phyloP scores from a whole-genome alignment of 2,329 filamentous ascomycete genomes.

The Stromatinia cepivora region DNA sequence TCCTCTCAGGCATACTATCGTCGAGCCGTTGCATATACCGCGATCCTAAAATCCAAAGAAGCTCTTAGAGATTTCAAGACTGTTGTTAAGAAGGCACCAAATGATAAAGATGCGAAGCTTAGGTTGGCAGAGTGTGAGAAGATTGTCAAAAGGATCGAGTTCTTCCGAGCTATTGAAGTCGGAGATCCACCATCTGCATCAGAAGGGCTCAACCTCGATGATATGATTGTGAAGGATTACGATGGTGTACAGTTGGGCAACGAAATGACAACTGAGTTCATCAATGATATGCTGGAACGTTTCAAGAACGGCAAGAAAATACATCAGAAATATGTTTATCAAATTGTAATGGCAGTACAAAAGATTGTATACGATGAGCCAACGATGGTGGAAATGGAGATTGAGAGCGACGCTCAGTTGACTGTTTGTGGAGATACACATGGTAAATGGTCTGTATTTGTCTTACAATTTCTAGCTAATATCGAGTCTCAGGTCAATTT shows the following conservation, averaged over 20 bases:
- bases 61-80: conserved; percentile 90
- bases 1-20: conserved; percentile 82
- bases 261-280: conserved; percentile 93
- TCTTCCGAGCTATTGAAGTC: conserved; percentile 92
- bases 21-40: conserved; percentile 85
- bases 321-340: conserved; percentile 94
- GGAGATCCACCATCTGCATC: conserved; percentile 89
- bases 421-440: conserved; percentile 98
- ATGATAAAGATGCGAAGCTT: conserved; percentile 85
- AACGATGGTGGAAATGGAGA: conserved; percentile 92
- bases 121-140: conserved; percentile 94
- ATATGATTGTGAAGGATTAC: conserved; percentile 83
- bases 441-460: conserved; percentile 53
- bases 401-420: conserved; percentile 74
- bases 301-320: conserved; percentile 97
- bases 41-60: conserved; percentile 84
- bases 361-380: conserved; percentile 88
- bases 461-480: neutral
- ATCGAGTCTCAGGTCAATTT: conserved; percentile 71
- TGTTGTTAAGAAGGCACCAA: conserved; percentile 82
- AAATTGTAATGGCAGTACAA: conserved; percentile 88
- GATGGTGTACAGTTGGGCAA: conserved; percentile 77
- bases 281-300: conserved; percentile 93
- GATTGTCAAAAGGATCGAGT: conserved; percentile 86
- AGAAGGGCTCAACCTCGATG: conserved; percentile 83